Conservation (phyloP, 768 basidiomycete genomes). For the Cantharellus anzutake region DNA sequence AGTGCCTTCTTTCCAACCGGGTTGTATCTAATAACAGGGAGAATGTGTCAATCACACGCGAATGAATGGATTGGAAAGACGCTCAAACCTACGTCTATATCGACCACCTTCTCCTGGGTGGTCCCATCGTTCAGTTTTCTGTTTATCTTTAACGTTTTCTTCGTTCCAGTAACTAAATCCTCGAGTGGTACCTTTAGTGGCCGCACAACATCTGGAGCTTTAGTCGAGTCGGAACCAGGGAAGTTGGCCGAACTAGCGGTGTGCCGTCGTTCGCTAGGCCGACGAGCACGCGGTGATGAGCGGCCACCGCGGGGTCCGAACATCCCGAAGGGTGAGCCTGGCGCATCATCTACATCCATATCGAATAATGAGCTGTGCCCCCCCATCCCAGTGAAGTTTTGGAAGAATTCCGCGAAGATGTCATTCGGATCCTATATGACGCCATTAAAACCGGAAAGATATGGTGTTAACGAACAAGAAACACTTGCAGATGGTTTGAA, state of each 20-base stretch:
- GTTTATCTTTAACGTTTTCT: conserved; percentile 77
- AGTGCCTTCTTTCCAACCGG: conserved; percentile 94
- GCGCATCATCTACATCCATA: conserved; percentile 19
- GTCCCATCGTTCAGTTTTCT: conserved; percentile 51
- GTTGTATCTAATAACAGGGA: conserved; percentile 20
- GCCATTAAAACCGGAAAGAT: conserved; percentile 27
- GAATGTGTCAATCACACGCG: background rate
- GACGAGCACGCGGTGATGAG: conserved; percentile 10
- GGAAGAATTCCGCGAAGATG: conserved; percentile 36
- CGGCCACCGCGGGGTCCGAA: conserved; percentile 9
- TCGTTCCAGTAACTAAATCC: conserved; percentile 69
- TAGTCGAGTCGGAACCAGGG: conserved; percentile 19
- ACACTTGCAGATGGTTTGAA: conserved; percentile 65
- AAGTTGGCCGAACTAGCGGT: conserved; percentile 6
- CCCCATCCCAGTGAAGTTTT: conserved; percentile 19
- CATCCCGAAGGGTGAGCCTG: conserved; percentile 24
- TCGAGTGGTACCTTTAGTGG: conserved; percentile 73
- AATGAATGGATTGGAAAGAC: background rate
- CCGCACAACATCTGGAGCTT: conserved; percentile 37
- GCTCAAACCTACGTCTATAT: conserved; percentile 37
- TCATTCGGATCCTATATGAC: conserved; percentile 16
- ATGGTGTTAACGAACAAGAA: conserved; percentile 22
- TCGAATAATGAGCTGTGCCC: background rate
- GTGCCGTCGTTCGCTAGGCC: conserved; percentile 8
- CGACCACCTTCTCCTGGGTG: conserved; percentile 73